Conservation (phyloP, 2,329 filamentous ascomycete genomes). For the Colletotrichum tamarilloi region DNA sequence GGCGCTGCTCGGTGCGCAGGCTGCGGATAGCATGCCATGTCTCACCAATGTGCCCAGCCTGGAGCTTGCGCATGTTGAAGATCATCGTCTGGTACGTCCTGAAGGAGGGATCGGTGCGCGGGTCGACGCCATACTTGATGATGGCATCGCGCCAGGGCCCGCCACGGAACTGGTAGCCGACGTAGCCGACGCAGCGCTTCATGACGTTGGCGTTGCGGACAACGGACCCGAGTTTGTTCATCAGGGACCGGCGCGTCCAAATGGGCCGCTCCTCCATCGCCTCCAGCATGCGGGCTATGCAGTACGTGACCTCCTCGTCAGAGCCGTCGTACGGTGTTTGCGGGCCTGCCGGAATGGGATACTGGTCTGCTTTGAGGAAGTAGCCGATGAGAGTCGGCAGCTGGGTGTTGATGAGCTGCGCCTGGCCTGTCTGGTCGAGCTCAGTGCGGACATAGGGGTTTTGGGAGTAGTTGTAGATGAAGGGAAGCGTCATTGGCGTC, state of each 20-base stretch:
- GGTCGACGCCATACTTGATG: constrained; percentile 87
- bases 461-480: constrained; percentile 85
- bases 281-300: constrained; percentile 71
- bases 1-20: constrained; percentile 46
- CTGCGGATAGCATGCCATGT: constrained; percentile 62
- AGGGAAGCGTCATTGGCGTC: constrained; percentile 78
- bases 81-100: constrained; percentile 89
- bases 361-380: constrained; percentile 70
- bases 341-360: constrained; percentile 72
- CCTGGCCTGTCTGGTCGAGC: constrained; percentile 64
- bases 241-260: constrained; percentile 85
- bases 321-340: constrained; percentile 67
- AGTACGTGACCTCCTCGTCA: constrained; percentile 69
- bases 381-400: constrained; percentile 69
- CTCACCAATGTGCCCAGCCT: constrained; percentile 56
- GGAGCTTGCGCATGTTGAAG: constrained; percentile 76
- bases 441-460: constrained; percentile 80
- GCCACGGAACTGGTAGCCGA: constrained; percentile 91
- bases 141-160: constrained; percentile 93
- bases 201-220: constrained; percentile 67
- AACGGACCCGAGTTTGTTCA: constrained; percentile 73
- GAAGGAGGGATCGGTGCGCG: constrained; percentile 79
- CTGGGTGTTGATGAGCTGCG: constrained; percentile 66
- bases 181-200: constrained; percentile 82
- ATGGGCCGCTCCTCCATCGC: constrained; percentile 82